Base-by-base conservation (phyloP, 1,139 yeast genomes). In the Suhomyces taliae region DNA sequence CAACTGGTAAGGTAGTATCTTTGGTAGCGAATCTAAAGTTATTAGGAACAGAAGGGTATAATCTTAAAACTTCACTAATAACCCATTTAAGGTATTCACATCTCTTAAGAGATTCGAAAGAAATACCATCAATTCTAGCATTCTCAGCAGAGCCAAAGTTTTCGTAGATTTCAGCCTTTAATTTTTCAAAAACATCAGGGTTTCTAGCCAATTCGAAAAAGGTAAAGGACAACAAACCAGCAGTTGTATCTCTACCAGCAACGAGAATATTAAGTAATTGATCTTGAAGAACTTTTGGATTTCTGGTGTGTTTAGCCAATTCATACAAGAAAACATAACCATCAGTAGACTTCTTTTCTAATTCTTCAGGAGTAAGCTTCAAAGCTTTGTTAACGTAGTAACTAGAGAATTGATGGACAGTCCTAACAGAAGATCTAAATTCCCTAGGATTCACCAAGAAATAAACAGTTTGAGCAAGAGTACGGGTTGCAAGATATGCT, bases 171-270 rank as follows among this genome's bases (percentile, higher is more conserved):
- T 69, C 79, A 7, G 61, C 58, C 45, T 74, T 69, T 50, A 80
- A 68, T 51, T 66, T 69, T 8, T 53, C 46, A 57, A 65, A 77
- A 11, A 76, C 63, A 2, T 60, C 59, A 8, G 77, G 78, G 52
- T 76, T 69, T 47, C 77, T 64, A 2, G 79, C 74, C 45, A 79
- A 66, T 54, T 77, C 78, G 52, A 65, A 76, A 44, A 79, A 66
- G 9, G 69, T 55, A 60, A 76, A 79, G 6, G 81, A 73, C 46
- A 81, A 70, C 39, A 79, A 64, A 3, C 80, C 78, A 1, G 85
- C 84, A 15, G 85, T 81, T 40, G 85, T 80, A 58, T 79, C 83
- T 57, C 84, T 68, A 15, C 82, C 83, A 27, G 84, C 84, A 27
- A 79, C 64, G 48, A 80, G 62, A 52, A 80, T 75, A 53, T 78